Conservation (phyloP, 1,139 yeast species). For the Geotrichum fermentans region DNA sequence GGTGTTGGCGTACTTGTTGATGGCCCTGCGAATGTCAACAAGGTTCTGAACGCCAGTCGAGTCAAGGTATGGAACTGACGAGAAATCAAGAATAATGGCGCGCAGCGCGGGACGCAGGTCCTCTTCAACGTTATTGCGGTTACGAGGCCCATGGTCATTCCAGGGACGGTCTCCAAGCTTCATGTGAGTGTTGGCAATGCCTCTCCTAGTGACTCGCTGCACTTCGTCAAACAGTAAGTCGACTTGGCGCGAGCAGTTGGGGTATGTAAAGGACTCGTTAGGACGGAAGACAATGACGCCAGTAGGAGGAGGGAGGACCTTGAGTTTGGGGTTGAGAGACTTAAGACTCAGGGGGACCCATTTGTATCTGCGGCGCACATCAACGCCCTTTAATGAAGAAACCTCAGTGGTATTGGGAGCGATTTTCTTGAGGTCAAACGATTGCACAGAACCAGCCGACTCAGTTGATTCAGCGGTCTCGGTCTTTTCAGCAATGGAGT, state of each 20-base stretch:
- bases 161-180: conserved; percentile 72
- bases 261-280: conserved; percentile 72
- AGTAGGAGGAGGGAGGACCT: conserved; percentile 75
- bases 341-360: conserved; percentile 75
- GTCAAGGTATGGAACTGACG: conserved; percentile 70
- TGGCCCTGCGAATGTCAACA: conserved; percentile 68
- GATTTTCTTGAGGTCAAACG: background rate
- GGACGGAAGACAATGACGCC: conserved; percentile 86
- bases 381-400: conserved; percentile 24
- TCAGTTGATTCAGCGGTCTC: background rate
- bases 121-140: conserved; percentile 19
- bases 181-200: conserved; percentile 36
- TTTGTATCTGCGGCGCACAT: conserved; percentile 18
- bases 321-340: conserved; percentile 53
- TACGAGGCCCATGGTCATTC: conserved; percentile 46
- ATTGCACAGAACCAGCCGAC: background rate
- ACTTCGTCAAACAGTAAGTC: conserved; percentile 69
- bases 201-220: conserved; percentile 53
- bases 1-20: conserved; percentile 70
- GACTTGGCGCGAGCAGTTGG: conserved; percentile 70
- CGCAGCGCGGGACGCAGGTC: conserved; percentile 56
- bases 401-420: background rate
- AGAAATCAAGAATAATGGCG: conserved; percentile 74
- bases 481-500: background rate
- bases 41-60: conserved; percentile 75